Conservation (phyloP, 768 basidiomycete genomes). For the Grammothele lineata region DNA sequence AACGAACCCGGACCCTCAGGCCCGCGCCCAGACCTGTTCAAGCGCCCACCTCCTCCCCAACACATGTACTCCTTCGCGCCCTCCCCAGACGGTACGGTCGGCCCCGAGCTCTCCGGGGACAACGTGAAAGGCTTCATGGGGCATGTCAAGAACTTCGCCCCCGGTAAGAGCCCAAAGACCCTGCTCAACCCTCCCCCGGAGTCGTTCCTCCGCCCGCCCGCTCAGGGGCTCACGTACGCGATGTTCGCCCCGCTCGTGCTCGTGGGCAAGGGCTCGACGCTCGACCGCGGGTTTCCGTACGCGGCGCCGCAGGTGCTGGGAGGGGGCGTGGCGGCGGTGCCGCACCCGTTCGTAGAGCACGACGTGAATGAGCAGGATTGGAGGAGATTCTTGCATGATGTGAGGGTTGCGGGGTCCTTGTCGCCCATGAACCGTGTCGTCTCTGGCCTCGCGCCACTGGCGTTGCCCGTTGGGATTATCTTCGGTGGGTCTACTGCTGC, state of each 20-base stretch:
- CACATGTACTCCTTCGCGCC: neutral
- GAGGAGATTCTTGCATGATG: conserved; percentile 22
- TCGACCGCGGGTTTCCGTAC: conserved; percentile 42
- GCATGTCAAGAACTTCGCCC: conserved; percentile 8
- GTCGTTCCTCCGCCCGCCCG: conserved; percentile 10
- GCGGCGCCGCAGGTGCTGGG: conserved; percentile 31
- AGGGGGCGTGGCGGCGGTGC: conserved; percentile 3
- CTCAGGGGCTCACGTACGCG: neutral
- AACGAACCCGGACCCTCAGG: neutral
- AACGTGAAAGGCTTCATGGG: conserved; percentile 4
- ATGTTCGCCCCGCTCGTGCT: conserved; percentile 29
- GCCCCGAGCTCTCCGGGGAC: neutral
- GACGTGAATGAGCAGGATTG: conserved; percentile 48
- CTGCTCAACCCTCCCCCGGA: conserved; percentile 16
- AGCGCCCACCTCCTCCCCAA: neutral
- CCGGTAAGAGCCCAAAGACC: conserved; percentile 8
- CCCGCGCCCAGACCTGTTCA: neutral
- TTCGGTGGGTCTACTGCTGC: conserved; percentile 3
- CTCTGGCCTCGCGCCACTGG: conserved; percentile 1
- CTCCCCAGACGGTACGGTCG: neutral
- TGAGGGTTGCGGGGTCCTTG: conserved; percentile 13
- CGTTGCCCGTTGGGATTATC: conserved; percentile 2
- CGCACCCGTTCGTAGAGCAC: conserved; percentile 46
- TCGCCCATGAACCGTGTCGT: conserved; percentile 14
- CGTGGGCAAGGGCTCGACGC: conserved; percentile 26